These are phyloP conservation scores for Ogataea siamensis DNA, from an alignment of 805 yeast species.

Conservation along the genomic window DNA sequence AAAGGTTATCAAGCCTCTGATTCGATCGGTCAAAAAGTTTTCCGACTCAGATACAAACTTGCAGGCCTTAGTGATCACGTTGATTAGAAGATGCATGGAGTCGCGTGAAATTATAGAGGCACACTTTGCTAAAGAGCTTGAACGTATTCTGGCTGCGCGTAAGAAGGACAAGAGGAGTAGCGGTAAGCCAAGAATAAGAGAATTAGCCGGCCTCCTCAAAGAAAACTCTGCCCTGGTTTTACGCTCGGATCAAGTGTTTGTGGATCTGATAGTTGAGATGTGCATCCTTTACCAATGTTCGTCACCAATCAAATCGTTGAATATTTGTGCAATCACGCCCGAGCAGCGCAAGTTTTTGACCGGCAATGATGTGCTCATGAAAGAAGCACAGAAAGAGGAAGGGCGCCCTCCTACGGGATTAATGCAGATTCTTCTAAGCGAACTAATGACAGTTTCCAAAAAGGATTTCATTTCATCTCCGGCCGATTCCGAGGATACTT, in stretches of 20 bases:
- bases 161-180: constrained; percentile 16
- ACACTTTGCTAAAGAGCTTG: constrained; percentile 51
- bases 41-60: constrained; percentile 37
- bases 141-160: constrained; percentile 36
- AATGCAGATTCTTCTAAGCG: constrained; percentile 59
- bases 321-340: constrained; percentile 21
- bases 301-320: constrained; percentile 21
- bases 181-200: constrained; percentile 35
- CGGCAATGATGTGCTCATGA: constrained; percentile 27
- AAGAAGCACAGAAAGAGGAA: constrained; percentile 28
- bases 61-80: constrained; percentile 48
- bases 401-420: constrained; percentile 45
- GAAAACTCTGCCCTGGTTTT: constrained; percentile 49
- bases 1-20: constrained; percentile 45
- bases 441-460: constrained; percentile 49
- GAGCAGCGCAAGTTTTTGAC: constrained; percentile 26
- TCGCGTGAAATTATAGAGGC: constrained; percentile 46
- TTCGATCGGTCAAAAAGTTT: constrained; percentile 40
- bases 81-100: constrained; percentile 73
- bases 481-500: constrained; percentile 20
- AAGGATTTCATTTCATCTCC: constrained; percentile 26
- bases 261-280: constrained; percentile 23
- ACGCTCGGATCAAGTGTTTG: constrained; percentile 32
- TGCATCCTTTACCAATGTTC: constrained; percentile 22
- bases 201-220: constrained; percentile 44